phyloP scores from a whole-genome alignment of 208 protist genomes.

The Crithidia mellificae region DNA sequence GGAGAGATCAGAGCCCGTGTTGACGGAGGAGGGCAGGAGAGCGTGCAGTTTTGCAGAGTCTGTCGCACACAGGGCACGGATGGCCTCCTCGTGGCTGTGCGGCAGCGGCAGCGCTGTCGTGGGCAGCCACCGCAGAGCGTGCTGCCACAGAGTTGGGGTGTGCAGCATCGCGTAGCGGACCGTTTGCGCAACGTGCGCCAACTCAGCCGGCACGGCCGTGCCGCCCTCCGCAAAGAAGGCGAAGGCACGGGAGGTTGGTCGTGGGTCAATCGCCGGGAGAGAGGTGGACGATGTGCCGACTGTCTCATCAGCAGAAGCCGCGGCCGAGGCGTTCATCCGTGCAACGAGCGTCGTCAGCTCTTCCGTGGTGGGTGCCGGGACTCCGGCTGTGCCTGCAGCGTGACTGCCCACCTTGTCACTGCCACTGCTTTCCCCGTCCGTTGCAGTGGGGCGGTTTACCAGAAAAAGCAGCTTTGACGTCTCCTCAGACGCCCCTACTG shows the following conservation, averaged over 20 bases:
- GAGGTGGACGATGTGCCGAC: too few species aligned
- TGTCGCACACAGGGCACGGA: conserved; percentile 23
- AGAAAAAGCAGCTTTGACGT: too few species aligned
- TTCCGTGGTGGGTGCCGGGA: neutral
- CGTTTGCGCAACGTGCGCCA: conserved; percentile 52
- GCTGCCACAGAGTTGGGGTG: conserved; percentile 35
- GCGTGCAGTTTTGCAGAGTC: conserved; percentile 23
- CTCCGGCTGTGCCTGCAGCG: neutral
- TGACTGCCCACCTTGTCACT: too few species aligned
- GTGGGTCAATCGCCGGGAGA: too few species aligned
- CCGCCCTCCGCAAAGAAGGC: conserved; percentile 1
- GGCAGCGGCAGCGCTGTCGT: conserved; percentile 48
- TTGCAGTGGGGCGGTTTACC: too few species aligned
- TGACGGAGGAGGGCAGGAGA: too few species aligned
- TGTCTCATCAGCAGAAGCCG: too few species aligned
- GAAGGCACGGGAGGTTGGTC: neutral
- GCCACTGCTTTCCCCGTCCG: too few species aligned
- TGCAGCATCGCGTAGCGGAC: conserved; percentile 65
- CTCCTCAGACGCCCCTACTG: too few species aligned
- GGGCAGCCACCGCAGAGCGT: conserved; percentile 59
- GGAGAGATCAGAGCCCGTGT: too few species aligned
- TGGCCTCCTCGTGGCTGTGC: conserved; percentile 34
- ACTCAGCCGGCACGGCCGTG: conserved; percentile 32
- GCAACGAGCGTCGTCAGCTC: conserved; percentile 9
- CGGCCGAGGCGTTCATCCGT: conserved; percentile 8